Evolutionary conservation across 495 filamentous ascomycete species (phyloP), one percentile per base, ranked within the genome.

Genomic region (Podospora pseudopauciseta): DNA sequence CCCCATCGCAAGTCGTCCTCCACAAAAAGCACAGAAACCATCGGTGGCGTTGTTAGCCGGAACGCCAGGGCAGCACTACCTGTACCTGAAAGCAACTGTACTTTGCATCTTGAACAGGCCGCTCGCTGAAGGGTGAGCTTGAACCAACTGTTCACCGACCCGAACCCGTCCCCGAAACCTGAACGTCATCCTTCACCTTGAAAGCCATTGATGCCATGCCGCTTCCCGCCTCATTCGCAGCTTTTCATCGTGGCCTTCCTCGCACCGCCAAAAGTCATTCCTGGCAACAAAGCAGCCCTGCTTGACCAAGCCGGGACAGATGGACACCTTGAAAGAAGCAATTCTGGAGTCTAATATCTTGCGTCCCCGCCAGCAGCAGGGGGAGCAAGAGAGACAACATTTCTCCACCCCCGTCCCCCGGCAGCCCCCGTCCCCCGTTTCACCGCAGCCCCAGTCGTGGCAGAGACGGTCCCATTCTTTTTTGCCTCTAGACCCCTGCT

Each of bases 1-100:
- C 56, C 39, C 39, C 39, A 49, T 49, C 13, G 39, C 39, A 49
- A 32, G 30, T 32, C 23, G 30, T 30, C 28, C 23, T 23, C 23
- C 23, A 23, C 23, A 23, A 23, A 23, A 23, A 23, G 23, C 23
- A 23, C 30, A 61, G 28, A 63, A 39, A 11, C 67, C 79, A 80
- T 79, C 78, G 77, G 78, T 81, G 79, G 79, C 79, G 78, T 68
- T 77, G 72, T 73, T 81, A 78, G 71, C 67, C 69, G 65, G 69
- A 26, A 70, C 63, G 65, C 58, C 66, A 65, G 66, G 13, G 49
- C 58, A 65, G 63, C 63, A 66, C 19, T 60, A 44, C 18, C 5
- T 20, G 53, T 58, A 56, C 28, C 68, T n/a, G 39, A 66, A 49
- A 49, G 39, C 39, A 49, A 2, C 39, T 49, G 39, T 49, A 49